Base-by-base conservation (phyloP, 192 early-diverging fungal species). In the Coemansia sp. region DNA sequence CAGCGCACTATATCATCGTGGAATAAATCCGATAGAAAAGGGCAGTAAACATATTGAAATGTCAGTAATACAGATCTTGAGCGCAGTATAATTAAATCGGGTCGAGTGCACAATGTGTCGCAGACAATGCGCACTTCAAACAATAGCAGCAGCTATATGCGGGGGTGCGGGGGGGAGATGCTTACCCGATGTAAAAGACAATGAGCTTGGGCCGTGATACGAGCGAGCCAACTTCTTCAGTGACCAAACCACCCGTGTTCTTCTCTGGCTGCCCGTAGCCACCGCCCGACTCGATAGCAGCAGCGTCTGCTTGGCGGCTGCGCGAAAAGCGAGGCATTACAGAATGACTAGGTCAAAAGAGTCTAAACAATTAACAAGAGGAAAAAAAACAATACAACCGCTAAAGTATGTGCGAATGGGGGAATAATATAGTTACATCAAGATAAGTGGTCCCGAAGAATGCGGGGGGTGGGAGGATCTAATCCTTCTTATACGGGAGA, bases 151-250 rank as follows among this genome's bases (percentile, higher is more conserved):
- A 33, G 33, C 16, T 39, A 20, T 22, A 44, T 29, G 29, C 29
- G 20, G 1, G 33, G 55, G 16, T 29, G 27, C 2, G 27, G 55
- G 18, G 20, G 43, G 38, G 39, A 38, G 27, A 33, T 38, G 62
- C 71, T 74, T 78, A 78, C 80, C 80, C 80, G 52, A 76, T 58
- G 69, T 71, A 71, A 66, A 83, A 83, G 39, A 78, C 39, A 50
- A 71, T 53, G 57, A 83, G 69, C 63, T 74, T 65, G 52, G 75
- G 66, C 61, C 58, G 65, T 10, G 80, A 78, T 27, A 83, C 55
- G 33, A 58, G 80, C 8, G 75, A 40, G 0, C 64, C 72, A 18
- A 24, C 39, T 12, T 71, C 69, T 55, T 83, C 80, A 40, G 71
- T 70, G 34, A 78, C 62, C 18, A 68, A 70, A 31, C 57, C 29